Base-by-base conservation (phyloP, 1,284 basidiomycete genomes). In the Papiliotrema terrestris region DNA sequence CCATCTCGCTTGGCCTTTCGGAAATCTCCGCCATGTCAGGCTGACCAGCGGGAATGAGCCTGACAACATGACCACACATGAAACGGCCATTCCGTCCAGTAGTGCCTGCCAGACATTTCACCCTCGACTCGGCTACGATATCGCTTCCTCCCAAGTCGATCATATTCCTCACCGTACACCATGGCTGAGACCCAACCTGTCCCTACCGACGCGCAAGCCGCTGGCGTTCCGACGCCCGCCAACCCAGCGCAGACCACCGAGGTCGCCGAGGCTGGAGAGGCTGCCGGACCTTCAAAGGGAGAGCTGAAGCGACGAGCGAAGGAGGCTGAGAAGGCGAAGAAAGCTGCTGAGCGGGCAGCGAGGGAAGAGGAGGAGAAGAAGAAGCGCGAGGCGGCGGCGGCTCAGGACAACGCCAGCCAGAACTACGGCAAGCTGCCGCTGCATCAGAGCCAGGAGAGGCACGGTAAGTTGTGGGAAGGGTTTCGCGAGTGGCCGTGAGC, bases 251-350 rank as follows among this genome's bases (percentile, higher is more conserved):
- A 36, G 19, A 19, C 46, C 50, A 54, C 58, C 47, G 60, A 51
- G 35, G 35, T 37, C 32, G 50, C 50, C 43, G 15, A 32, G 9
- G 26, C 29, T n/a, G 51, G 35, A 19, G 57, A n/a, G 6, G 57
- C 70, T 46, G 61, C 66, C 52, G 73, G 71, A 29, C 87, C 88
- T 8, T 87, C 88, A 56, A 97, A 97, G 79, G 91, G 83, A 71
- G 92, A 95, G 69, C 79, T 93, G 61, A 98, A 98, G 81, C 96
- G 94, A 79, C 84, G 86, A 35, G 89, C 89, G 29, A 96, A 95
- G 76, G 88, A 89, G 59, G 88, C 87, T 19, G 92, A 96, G 77
- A 98, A 98, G 72, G 89, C 87, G 23, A 88, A 87, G 76, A 94
- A 92, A 76, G 89, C 87, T 5, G 88, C 87, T 36, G 89, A 91